Conservation (phyloP, 1,139 yeast genomes). For the Yamadazyma atmosphaerica region DNA sequence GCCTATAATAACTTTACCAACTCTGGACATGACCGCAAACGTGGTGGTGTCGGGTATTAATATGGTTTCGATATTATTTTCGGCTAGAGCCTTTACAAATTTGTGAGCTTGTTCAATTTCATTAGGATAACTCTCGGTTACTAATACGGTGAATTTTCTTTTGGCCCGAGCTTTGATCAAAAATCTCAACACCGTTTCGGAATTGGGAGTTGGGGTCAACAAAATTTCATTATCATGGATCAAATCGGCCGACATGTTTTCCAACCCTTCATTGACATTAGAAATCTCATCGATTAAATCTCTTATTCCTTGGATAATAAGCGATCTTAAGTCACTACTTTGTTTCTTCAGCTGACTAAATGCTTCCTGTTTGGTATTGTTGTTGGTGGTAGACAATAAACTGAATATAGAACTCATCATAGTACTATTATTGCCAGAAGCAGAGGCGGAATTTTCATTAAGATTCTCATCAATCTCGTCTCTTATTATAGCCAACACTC, state of each 20-base stretch:
- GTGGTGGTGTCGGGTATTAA: conserved; percentile 92
- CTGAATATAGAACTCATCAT: conserved; percentile 88
- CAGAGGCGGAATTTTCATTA: conserved; percentile 17
- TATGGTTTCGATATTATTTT: conserved; percentile 85
- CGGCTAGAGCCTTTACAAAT: conserved; percentile 78
- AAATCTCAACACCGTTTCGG: conserved; percentile 85
- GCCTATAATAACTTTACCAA: conserved; percentile 93
- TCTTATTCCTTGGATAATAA: conserved; percentile 90
- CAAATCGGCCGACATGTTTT: conserved; percentile 85
- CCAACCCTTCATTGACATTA: conserved; percentile 87
- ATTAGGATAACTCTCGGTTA: conserved; percentile 92
- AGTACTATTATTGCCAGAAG: conserved; percentile 32
- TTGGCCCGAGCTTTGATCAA: conserved; percentile 83
- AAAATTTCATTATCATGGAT: conserved; percentile 93
- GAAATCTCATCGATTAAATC: conserved; percentile 91
- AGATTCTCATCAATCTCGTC: conserved; percentile 73
- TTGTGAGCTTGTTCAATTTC: conserved; percentile 71
- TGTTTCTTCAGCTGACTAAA: conserved; percentile 40
- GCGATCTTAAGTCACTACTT: conserved; percentile 73
- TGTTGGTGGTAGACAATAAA: conserved; percentile 63
- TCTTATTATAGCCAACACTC: conserved; percentile 83
- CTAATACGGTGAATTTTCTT: conserved; percentile 88
- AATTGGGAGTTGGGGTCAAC: conserved; percentile 90
- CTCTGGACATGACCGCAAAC: conserved; percentile 95
- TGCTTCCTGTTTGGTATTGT: conserved; percentile 21